Evolutionary conservation across 2,329 filamentous ascomycete species (phyloP), one percentile per base, ranked within the genome.

Genomic region (Fusarium pininemorale): DNA sequence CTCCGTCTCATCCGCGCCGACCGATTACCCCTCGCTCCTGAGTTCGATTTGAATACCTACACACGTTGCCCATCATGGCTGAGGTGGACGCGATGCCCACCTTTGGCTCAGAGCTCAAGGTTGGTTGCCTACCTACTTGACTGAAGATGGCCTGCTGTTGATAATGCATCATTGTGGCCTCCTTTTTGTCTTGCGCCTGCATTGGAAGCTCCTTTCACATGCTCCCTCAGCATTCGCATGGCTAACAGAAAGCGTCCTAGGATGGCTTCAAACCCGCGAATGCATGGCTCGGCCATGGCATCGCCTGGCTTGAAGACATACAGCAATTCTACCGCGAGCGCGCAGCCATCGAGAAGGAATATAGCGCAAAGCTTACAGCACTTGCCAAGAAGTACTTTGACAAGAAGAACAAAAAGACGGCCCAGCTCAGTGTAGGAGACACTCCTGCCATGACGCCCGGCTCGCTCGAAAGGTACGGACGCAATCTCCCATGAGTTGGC

Each of bases 321-420:
- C 94, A 99, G 83, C 92, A 94, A 80, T 99, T 98, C 86, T 99
- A 98, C 87, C 94, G 96, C 74, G 96, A 99, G 84, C 91, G 97
- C 66, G 94, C 94, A 80, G 91, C 87, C 41, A 98, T 99, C 82
- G 96, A 99, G 85, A 98, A 98, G 85, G 97, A 99, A 82, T 98
- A 99, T 83, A 93, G 94, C 78, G 89, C 92, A 73, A 98, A 96
- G 84, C 90, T 99, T 74, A 93, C 90, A 77, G 91, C 91, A 6
- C 87, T 99, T 57, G 96, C 96, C 63, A 97, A 96, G 86, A 98
- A 96, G 82, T 98, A 98, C 86, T 96, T 94, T 80, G 97, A 99
- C 80, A 97, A 97, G 87, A 99, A 98, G 87, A 91, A 94, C 53
- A 95, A 92, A 84, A 98, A 96, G 85, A 92, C 93, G 48, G 93